Percentiles rank a stretch among this genome's conserved stretches.
Evolutionary conservation across 768 basidiomycete genomes (phyloP).

Genomic region (Boletus coccyginus): DNA sequence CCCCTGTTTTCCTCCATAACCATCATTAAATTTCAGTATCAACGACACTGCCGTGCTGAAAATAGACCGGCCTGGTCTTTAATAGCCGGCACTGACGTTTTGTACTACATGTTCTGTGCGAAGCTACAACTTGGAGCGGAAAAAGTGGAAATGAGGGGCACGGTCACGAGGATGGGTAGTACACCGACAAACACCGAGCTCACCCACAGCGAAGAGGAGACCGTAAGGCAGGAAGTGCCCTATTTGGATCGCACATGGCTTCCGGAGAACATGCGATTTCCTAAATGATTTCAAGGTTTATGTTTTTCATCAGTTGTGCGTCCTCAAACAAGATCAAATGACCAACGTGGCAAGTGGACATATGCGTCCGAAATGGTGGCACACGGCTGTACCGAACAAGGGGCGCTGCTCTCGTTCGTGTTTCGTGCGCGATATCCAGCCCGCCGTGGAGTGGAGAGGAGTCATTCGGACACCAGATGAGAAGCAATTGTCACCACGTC

Average conservation of each 20-base stretch:
- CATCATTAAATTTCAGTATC: constrained; percentile 24
- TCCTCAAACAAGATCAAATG: constrained; percentile 8
- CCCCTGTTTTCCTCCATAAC: constrained; percentile 22
- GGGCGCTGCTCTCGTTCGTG: constrained; percentile 14
- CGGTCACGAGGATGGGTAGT: neutral
- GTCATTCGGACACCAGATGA: constrained; percentile 4
- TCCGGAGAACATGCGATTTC: constrained; percentile 1
- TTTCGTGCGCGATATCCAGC: constrained; percentile 22
- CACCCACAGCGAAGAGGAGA: neutral
- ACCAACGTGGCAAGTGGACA: constrained; percentile 15
- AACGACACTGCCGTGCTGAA: constrained; percentile 3
- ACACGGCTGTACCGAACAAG: constrained; percentile 3
- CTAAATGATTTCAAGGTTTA: constrained; percentile 17
- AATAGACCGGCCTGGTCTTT: neutral
- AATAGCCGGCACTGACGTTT: neutral
- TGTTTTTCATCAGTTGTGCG: constrained; percentile 10
- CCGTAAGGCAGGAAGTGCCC: constrained; percentile 13
- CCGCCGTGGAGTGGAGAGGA: constrained; percentile 13
- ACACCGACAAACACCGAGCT: neutral
- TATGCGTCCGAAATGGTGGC: constrained; percentile 9
- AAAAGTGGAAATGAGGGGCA: neutral
- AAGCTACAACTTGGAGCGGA: neutral
- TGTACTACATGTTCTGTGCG: neutral
- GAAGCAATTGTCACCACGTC: constrained; percentile 3
- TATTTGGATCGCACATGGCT: constrained; percentile 4